Conservation (phyloP, 768 basidiomycete genomes). For the Phanerochaete carnosa region DNA sequence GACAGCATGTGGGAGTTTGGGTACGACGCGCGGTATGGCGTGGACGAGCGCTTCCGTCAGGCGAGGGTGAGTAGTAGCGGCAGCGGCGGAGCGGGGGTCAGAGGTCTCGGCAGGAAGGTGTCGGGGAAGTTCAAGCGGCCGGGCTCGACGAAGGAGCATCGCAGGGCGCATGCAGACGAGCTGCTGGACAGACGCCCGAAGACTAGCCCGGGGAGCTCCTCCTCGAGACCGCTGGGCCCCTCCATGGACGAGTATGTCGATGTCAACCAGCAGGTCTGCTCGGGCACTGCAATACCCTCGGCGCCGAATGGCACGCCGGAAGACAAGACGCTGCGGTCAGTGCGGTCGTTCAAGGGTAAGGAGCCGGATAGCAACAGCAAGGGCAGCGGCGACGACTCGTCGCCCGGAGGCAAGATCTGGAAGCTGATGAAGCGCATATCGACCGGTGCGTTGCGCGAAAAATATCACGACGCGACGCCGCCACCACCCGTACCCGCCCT, state of each 20-base stretch:
- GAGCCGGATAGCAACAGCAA: slow-evolving; percentile 13
- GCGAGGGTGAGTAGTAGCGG: background rate
- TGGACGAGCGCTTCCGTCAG: slow-evolving; percentile 1
- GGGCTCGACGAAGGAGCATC: slow-evolving; percentile 7
- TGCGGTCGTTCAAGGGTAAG: slow-evolving; percentile 12
- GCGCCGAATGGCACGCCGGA: slow-evolving; percentile 5
- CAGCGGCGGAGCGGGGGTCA: slow-evolving; percentile 11
- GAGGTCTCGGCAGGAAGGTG: slow-evolving; percentile 32
- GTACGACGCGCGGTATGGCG: slow-evolving; percentile 9
- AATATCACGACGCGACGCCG: slow-evolving; percentile 29
- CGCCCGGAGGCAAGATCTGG: slow-evolving; percentile 48
- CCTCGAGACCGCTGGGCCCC: background rate
- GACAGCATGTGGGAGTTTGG: slow-evolving; percentile 31
- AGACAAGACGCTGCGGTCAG: slow-evolving; percentile 8
- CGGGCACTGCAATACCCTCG: slow-evolving; percentile 5
- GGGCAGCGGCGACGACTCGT: slow-evolving; percentile 25
- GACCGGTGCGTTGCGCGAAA: slow-evolving; percentile 59
- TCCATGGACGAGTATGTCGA: slow-evolving; percentile 16
- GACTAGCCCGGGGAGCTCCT: slow-evolving; percentile 3
- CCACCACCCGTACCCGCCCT: slow-evolving; percentile 62
- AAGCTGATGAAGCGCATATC: slow-evolving; percentile 71
- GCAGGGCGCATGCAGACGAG: background rate
- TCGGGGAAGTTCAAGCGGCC: slow-evolving; percentile 31
- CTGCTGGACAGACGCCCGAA: slow-evolving; percentile 17
- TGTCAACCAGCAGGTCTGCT: background rate